Evolutionary conservation across 1,284 basidiomycete species (phyloP), one percentile per base, ranked within the genome.

Genomic region (Ceratobasidium sp.): DNA sequence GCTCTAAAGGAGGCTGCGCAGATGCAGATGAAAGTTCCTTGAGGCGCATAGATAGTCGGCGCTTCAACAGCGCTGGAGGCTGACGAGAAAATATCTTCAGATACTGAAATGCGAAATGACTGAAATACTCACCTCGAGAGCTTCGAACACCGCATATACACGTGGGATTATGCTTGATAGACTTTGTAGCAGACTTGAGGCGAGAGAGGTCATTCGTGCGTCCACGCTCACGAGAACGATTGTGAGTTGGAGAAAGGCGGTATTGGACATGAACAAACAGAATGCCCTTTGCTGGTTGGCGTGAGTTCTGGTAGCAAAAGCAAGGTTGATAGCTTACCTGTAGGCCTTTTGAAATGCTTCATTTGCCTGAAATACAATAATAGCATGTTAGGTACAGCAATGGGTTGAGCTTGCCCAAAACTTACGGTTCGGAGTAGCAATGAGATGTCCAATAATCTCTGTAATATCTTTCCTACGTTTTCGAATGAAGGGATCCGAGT

Each of bases 181-280:
- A 26, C 78, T 79, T 16, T 84, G 80, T 1, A 79, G 77, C 1
- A 90, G 73, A 67, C 88, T 87, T 41, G 79, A 78, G 18, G 84
- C 78, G n/a, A 91, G 77, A 1, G 80, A 77, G 41, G 81, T 81
- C 76, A 91, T 80, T 72, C 91, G 85, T 1, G 90, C 89, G 44
- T 84, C 82, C 54, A 92, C 85, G 8, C 87, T 88, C 23, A 84
- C 81, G 43, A 93, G 82, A 2, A 86, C 83, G 38, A 93, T 78
- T 14, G 89, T 82, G 11, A 91, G 78, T 74, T 91, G 89, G 3
- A 91, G 81, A 77, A 93, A 93, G 21, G 89, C 88, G 16, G 89
- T 91, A 0, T 86, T 86, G 78, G 90, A 89, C 83, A 92, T 86
- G 58, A 87, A 85, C 26, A 89, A 81, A 38, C 83, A 81, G 72